Conservation (phyloP, 371 early-diverging fungal species). For the Apophysomyces ossiformis region DNA sequence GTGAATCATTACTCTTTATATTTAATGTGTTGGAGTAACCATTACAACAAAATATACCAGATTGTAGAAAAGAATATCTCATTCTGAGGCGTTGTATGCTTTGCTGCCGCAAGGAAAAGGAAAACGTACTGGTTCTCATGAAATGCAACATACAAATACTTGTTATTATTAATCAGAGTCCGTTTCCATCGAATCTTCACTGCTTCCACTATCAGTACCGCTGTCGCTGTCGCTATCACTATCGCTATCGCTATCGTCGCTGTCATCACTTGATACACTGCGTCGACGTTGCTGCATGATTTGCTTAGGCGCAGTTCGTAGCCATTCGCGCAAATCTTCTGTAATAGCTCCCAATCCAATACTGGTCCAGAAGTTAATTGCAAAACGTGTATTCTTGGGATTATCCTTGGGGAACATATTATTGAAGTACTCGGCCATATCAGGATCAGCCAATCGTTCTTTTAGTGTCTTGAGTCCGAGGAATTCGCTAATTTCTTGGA, state of each 20-base stretch:
- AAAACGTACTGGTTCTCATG: no score
- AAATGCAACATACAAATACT: no score
- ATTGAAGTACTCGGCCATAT: constrained; percentile 63
- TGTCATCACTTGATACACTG: constrained; percentile 26
- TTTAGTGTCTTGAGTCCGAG: constrained; percentile 84
- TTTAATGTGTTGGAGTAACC: no score
- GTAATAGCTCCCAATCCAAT: constrained; percentile 94
- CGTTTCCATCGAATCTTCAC: constrained; percentile 2
- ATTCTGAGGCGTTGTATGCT: no score
- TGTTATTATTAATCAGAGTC: neutral
- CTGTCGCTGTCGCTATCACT: constrained; percentile 27
- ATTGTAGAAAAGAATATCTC: no score
- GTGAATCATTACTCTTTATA: no score
- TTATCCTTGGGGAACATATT: constrained; percentile 94
- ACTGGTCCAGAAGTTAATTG: constrained; percentile 97
- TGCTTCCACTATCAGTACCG: constrained; percentile 13
- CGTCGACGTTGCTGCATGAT: constrained; percentile 52
- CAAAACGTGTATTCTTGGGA: constrained; percentile 90
- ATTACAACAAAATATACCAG: no score
- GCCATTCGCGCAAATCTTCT: constrained; percentile 89
- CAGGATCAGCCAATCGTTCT: constrained; percentile 74
- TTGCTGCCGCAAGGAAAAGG: no score
- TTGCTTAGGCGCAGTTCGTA: constrained; percentile 66
- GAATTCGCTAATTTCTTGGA: constrained; percentile 88
- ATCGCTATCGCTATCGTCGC: constrained; percentile 26